phyloP scores from a whole-genome alignment of 176 grass and related monocot species.

The Hordeum marinum region DNA sequence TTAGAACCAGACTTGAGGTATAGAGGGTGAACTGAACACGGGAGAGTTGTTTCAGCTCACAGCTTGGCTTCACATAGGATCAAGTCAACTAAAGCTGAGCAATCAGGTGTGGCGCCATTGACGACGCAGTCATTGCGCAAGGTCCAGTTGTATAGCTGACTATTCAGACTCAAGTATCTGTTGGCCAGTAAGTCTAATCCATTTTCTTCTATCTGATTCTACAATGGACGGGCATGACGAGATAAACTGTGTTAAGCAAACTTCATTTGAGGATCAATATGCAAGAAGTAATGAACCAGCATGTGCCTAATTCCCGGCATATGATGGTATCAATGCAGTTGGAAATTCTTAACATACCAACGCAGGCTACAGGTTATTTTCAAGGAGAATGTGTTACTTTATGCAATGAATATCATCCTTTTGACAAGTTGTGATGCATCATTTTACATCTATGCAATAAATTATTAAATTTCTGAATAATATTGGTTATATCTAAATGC shows the following conservation, averaged over 20 bases:
- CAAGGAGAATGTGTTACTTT: neutral
- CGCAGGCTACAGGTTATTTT: constrained; percentile 14
- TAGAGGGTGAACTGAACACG: too few relatives aligned
- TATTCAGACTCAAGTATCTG: neutral
- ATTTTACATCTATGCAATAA: constrained; percentile 17
- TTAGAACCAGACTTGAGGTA: too few relatives aligned
- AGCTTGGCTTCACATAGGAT: too few relatives aligned
- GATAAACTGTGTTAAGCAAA: neutral
- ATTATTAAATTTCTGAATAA: constrained; percentile 9
- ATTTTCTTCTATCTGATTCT: constrained; percentile 4
- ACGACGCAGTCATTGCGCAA: too few relatives aligned
- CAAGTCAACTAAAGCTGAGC: too few relatives aligned
- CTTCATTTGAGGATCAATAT: neutral
- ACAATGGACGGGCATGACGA: neutral
- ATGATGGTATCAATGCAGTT: neutral
- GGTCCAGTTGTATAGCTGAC: neutral
- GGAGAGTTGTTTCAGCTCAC: too few relatives aligned
- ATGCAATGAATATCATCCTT: neutral
- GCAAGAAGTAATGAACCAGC: constrained; percentile 1
- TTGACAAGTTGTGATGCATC: constrained; percentile 1
- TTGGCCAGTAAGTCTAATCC: constrained; percentile 1
- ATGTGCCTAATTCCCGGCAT: neutral
- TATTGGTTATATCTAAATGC: constrained; percentile 25
- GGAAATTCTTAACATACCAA: neutral
- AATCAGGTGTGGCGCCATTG: too few relatives aligned